A percentile compares a stretch with the other conserved stretches of the same genome.
Conservation (phyloP, 305 asterid genomes). For the Nicotiana rustica region DNA sequence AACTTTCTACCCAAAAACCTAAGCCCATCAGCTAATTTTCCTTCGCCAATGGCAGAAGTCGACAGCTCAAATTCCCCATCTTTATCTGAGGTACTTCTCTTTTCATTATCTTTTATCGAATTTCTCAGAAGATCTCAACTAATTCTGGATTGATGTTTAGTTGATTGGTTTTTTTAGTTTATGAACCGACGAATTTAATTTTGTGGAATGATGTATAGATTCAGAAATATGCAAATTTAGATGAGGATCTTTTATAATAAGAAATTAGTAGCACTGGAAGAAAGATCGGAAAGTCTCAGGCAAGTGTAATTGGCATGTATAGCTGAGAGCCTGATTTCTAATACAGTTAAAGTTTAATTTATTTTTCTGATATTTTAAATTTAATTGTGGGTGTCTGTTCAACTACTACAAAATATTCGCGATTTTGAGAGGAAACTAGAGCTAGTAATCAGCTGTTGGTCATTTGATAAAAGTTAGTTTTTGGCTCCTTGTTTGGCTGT, state of each 20-base stretch:
- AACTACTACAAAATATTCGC: background rate
- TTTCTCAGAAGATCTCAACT: background rate
- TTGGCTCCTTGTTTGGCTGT: background rate
- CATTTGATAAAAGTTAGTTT: no score
- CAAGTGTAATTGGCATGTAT: background rate
- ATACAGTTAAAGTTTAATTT: background rate
- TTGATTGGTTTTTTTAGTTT: background rate
- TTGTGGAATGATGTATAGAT: background rate
- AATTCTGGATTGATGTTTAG: background rate
- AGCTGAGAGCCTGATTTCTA: background rate
- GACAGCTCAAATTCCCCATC: constrained; percentile 50
- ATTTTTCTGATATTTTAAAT: background rate
- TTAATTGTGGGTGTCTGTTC: background rate
- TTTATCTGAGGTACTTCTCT: constrained; percentile 48
- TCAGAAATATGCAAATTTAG: background rate
- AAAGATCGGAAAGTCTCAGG: background rate
- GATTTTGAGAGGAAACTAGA: background rate
- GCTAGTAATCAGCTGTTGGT: background rate
- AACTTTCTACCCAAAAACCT: background rate
- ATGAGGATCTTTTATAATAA: no score
- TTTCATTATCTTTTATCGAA: background rate
- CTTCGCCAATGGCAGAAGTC: constrained; percentile 50
- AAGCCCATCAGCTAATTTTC: background rate
- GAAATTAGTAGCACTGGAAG: background rate
- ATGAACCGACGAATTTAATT: background rate